phyloP scores from a whole-genome alignment of 768 basidiomycete species.

The Lactarius pseudohatsudake region DNA sequence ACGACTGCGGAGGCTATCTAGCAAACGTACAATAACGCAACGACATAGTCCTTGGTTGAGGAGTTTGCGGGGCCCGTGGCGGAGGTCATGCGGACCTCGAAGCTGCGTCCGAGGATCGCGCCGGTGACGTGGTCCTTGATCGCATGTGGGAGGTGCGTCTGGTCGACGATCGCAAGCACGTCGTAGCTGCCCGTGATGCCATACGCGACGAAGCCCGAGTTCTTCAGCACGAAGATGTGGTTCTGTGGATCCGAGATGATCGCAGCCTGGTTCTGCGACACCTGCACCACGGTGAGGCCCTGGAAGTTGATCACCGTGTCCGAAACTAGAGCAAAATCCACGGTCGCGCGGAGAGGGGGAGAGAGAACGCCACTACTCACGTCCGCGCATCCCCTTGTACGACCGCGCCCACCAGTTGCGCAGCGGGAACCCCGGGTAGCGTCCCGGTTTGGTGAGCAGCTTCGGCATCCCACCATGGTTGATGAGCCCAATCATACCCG shows the following conservation, averaged over 20 bases:
- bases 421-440: slow-evolving; percentile 73
- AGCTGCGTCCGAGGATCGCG: slow-evolving; percentile 63
- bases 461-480: slow-evolving; percentile 84
- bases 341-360: too few species aligned
- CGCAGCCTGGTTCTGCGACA: slow-evolving; percentile 82
- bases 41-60: slow-evolving; percentile 57
- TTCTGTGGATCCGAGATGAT: slow-evolving; percentile 79
- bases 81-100: slow-evolving; percentile 72
- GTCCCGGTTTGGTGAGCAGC: slow-evolving; percentile 68
- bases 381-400: slow-evolving; percentile 67
- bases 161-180: slow-evolving; percentile 80
- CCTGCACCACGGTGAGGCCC: slow-evolving; percentile 82
- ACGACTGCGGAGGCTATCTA: too few species aligned
- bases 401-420: slow-evolving; percentile 83
- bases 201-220: slow-evolving; percentile 75
- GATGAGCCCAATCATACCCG: slow-evolving; percentile 71
- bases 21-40: slow-evolving; percentile 65
- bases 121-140: slow-evolving; percentile 65
- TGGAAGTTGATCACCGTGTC: slow-evolving; percentile 81
- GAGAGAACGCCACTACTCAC: slow-evolving; percentile 36
- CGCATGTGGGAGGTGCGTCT: slow-evolving; percentile 66
- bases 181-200: slow-evolving; percentile 72
- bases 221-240: slow-evolving; percentile 77
- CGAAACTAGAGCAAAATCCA: slow-evolving; percentile 41
- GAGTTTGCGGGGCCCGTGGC: slow-evolving; percentile 46